phyloP scores from a whole-genome alignment of 2,329 filamentous ascomycete species.

The Diplodia intermedia region DNA sequence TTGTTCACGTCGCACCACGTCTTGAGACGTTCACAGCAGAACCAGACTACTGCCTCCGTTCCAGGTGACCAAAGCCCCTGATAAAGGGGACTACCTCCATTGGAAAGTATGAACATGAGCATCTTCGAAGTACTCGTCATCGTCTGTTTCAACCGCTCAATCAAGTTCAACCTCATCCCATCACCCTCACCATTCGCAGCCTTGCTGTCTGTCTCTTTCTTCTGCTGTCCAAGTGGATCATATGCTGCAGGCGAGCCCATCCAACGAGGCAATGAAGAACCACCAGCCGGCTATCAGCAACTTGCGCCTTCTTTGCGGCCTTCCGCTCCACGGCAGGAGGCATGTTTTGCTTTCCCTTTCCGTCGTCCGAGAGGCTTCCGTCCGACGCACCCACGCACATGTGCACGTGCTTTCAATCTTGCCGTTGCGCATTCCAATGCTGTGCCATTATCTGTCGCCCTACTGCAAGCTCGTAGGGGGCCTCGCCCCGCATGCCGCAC shows the following conservation, averaged over 20 bases:
- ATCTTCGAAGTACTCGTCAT: not conserved
- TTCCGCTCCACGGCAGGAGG: not conserved
- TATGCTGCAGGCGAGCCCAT: not conserved
- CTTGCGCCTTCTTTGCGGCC: not conserved
- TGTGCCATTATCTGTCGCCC: not conserved
- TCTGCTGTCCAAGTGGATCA: not conserved
- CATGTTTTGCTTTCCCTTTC: not conserved
- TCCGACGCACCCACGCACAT: not conserved
- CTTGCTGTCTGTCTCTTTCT: not conserved
- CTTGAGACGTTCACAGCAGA: slow-evolving; percentile 7
- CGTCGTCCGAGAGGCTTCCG: not conserved
- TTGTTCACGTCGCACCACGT: not conserved
- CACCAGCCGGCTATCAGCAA: not conserved
- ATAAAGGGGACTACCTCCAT: slow-evolving; percentile 6
- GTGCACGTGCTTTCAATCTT: not conserved
- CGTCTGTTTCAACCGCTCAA: not conserved
- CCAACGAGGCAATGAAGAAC: not conserved
- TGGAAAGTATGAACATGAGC: not conserved
- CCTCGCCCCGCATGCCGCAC: not conserved
- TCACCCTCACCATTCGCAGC: slow-evolving; percentile 1
- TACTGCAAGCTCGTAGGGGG: not conserved
- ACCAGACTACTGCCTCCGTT: slow-evolving; percentile 18
- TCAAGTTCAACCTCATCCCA: not conserved
- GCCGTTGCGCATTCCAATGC: not conserved
- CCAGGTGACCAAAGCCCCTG: slow-evolving; percentile 24